phyloP scores from a whole-genome alignment of 2,329 filamentous ascomycete genomes.

The Aspergillus sp. region DNA sequence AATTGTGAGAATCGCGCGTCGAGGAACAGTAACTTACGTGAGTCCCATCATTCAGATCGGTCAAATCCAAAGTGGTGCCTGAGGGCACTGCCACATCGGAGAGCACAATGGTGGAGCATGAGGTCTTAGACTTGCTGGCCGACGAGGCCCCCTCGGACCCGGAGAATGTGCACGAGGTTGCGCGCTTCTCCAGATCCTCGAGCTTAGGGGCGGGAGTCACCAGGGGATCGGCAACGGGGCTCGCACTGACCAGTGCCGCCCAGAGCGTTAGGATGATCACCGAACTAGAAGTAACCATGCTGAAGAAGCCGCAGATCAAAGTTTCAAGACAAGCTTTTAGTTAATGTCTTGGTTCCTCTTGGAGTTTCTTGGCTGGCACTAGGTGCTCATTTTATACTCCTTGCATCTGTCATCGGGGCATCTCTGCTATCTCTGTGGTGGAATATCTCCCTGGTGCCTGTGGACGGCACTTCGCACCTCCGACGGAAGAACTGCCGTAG shows the following conservation, averaged over 20 bases:
- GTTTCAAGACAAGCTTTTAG: neutral
- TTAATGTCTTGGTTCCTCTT: neutral
- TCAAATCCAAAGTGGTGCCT: neutral
- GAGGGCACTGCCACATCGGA: slow-evolving; percentile 2
- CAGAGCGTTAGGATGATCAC: neutral
- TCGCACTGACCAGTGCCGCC: neutral
- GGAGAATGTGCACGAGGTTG: slow-evolving; percentile 1
- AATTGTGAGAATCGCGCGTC: neutral
- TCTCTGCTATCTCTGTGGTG: neutral
- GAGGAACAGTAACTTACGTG: neutral
- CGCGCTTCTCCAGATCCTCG: neutral
- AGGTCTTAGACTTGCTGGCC: slow-evolving; percentile 5
- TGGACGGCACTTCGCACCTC: neutral
- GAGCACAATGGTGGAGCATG: slow-evolving; percentile 3
- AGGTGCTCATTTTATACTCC: neutral
- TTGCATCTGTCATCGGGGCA: neutral
- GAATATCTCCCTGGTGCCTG: neutral
- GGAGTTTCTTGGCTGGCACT: neutral
- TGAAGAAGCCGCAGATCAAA: neutral
- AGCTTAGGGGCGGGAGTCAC: neutral
- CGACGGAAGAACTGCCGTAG: neutral
- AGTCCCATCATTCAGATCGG: slow-evolving; percentile 2
- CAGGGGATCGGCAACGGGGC: neutral
- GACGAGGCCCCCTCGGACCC: neutral
- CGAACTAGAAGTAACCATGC: neutral